phyloP scores from a whole-genome alignment of 176 grass and related monocot genomes.

The Eremochloa ophiuroides region DNA sequence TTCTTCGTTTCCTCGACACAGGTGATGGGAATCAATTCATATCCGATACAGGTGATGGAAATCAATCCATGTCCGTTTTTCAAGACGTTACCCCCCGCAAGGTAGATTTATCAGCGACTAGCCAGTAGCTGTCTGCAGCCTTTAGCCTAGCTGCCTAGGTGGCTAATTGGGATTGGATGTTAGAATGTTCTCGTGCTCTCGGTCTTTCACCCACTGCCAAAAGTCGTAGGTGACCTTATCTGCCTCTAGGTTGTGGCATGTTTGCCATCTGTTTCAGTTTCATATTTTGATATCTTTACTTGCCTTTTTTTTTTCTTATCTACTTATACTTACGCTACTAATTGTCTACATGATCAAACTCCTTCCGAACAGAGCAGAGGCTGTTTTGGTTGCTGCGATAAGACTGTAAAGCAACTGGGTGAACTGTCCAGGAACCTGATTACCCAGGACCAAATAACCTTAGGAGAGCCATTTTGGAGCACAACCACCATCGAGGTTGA shows the following conservation, averaged over 20 bases:
- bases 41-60: too few relatives aligned
- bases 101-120: too few relatives aligned
- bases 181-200: background rate
- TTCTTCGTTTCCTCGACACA: too few relatives aligned
- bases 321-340: conserved; percentile 28
- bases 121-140: too few relatives aligned
- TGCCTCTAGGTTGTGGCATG: background rate
- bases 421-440: conserved; percentile 29
- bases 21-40: too few relatives aligned
- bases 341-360: conserved; percentile 37
- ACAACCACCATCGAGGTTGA: conserved; percentile 55
- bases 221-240: background rate
- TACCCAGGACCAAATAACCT: conserved; percentile 10
- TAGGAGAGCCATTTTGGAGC: conserved; percentile 39
- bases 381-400: conserved; percentile 65
- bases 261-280: background rate
- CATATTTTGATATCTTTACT: background rate
- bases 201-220: background rate
- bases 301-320: background rate
- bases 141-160: too few relatives aligned
- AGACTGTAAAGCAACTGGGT: conserved; percentile 16
- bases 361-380: conserved; percentile 64
- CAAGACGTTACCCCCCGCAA: background rate
- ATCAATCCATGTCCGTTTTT: too few relatives aligned
- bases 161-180: too few relatives aligned